phyloP scores from a whole-genome alignment of 768 basidiomycete species.

The Boletus subcaerulescens region DNA sequence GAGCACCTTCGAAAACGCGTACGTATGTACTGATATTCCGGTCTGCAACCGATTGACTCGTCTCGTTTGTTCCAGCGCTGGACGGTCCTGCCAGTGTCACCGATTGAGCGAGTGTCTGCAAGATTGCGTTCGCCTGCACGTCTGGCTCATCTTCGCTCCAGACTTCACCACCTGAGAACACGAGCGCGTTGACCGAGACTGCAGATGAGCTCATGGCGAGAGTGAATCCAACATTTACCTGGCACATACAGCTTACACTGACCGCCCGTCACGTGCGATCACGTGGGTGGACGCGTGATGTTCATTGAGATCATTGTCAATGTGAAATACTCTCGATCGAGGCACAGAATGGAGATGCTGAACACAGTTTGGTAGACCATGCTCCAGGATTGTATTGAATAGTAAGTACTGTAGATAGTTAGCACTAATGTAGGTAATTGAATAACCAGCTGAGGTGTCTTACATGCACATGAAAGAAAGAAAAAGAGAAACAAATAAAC shows the following conservation, averaged over 20 bases:
- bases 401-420: too few species aligned
- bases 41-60: not conserved
- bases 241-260: too few species aligned
- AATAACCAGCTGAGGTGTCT: too few species aligned
- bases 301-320: too few species aligned
- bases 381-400: too few species aligned
- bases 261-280: conserved; percentile 3
- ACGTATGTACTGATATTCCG: conserved; percentile 26
- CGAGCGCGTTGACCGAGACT: conserved; percentile 22
- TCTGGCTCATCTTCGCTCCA: conserved; percentile 17
- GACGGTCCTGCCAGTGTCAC: conserved; percentile 11
- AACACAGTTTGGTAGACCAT: too few species aligned
- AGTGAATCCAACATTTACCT: too few species aligned
- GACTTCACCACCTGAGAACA: conserved; percentile 30
- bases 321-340: too few species aligned
- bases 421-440: too few species aligned
- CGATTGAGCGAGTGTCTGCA: conserved; percentile 9
- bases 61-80: not conserved
- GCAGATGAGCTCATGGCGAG: conserved; percentile 7
- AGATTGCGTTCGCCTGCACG: not conserved
- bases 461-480: not conserved
- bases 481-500: not conserved
- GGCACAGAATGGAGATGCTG: conserved; percentile 27
- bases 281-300: too few species aligned
- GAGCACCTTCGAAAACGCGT: conserved; percentile 29